phyloP scores from a whole-genome alignment of 208 protist genomes.

The Wallacemonas sp. region DNA sequence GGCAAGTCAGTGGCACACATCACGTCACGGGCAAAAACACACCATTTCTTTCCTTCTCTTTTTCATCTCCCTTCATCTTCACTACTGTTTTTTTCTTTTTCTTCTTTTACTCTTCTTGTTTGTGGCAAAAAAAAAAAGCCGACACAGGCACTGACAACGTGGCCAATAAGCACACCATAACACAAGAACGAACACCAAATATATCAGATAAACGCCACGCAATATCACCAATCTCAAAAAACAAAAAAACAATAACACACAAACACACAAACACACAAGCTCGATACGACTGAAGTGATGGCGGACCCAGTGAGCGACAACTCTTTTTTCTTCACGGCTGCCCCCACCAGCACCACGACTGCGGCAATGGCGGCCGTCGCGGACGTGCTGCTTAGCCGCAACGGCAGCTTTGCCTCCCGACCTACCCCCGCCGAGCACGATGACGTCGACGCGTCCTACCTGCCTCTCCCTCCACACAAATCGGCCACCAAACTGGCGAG shows the following conservation, averaged over 20 bases:
- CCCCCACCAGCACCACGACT: neutral
- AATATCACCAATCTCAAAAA: too few species aligned
- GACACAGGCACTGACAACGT: too few species aligned
- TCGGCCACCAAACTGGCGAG: neutral
- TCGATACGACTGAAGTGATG: neutral
- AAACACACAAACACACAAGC: slow-evolving; percentile 8
- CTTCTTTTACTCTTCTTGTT: too few species aligned
- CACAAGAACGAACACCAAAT: too few species aligned
- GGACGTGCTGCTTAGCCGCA: slow-evolving; percentile 8
- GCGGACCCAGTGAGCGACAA: neutral
- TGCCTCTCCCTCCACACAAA: neutral
- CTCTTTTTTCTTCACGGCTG: slow-evolving; percentile 1
- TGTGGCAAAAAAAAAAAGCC: too few species aligned
- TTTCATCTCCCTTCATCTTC: too few species aligned
- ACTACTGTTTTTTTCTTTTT: too few species aligned
- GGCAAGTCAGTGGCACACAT: too few species aligned
- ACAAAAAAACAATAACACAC: slow-evolving; percentile 1
- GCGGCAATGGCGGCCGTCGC: slow-evolving; percentile 9
- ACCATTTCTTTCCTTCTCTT: too few species aligned
- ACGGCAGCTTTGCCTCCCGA: slow-evolving; percentile 11
- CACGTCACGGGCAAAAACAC: too few species aligned
- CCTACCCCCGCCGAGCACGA: neutral
- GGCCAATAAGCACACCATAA: too few species aligned
- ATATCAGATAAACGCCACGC: too few species aligned
- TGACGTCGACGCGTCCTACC: neutral